phyloP scores from a whole-genome alignment of 2,329 filamentous ascomycete genomes.

The Trichoderma atroviride region DNA sequence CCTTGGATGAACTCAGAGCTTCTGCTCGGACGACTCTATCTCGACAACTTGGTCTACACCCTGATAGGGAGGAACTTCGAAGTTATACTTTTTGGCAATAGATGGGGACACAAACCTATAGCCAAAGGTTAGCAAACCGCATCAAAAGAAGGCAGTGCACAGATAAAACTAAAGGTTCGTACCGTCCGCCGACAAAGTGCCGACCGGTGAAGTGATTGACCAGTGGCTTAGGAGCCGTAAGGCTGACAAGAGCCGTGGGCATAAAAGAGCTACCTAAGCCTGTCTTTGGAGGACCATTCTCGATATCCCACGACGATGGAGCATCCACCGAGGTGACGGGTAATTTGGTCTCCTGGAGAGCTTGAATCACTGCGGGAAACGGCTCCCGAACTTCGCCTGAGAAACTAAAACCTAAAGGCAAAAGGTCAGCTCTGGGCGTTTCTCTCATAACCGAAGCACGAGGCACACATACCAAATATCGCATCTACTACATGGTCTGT shows the following conservation, averaged over 20 bases:
- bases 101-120: constrained; percentile 74
- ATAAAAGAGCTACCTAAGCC: constrained; percentile 80
- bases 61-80: constrained; percentile 80
- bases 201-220: constrained; percentile 81
- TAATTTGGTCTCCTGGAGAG: constrained; percentile 70
- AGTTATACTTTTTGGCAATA: constrained; percentile 81
- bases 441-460: background rate
- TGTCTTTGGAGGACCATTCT: constrained; percentile 75
- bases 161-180: constrained; percentile 38
- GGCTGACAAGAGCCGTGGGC: constrained; percentile 77
- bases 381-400: constrained; percentile 89
- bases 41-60: constrained; percentile 91
- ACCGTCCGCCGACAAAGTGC: constrained; percentile 90
- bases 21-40: constrained; percentile 56
- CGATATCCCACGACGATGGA: constrained; percentile 93
- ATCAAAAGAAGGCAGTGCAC: background rate
- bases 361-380: constrained; percentile 78
- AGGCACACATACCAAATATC: constrained; percentile 72
- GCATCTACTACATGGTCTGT: constrained; percentile 87
- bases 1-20: constrained; percentile 48
- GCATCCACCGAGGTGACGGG: constrained; percentile 90
- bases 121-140: background rate
- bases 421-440: constrained; percentile 25
- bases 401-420: constrained; percentile 77
- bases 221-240: constrained; percentile 92